Evolutionary conservation across 1,284 basidiomycete species (phyloP).

Genomic region (Moesziomyces globuligerus): DNA sequence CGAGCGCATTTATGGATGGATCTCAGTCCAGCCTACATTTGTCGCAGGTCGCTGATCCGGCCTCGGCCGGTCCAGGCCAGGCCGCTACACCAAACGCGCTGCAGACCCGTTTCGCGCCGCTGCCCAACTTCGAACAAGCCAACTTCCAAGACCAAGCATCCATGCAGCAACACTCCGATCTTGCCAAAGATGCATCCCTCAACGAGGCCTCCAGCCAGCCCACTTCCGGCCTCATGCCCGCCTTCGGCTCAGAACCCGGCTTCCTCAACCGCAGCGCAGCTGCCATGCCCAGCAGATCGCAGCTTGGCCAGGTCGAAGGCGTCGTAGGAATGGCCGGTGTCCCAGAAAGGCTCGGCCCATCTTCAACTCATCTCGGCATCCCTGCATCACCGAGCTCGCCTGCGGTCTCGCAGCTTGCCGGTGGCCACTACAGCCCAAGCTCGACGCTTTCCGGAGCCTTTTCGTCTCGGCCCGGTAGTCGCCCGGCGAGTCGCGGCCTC

Average conservation of each 20-base stretch:
- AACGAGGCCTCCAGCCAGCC: conserved; percentile 14
- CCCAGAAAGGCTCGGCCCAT: conserved; percentile 17
- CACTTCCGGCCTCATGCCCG: conserved; percentile 32
- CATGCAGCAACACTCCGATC: conserved; percentile 14
- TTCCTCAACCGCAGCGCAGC: conserved; percentile 5
- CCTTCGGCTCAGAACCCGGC: conserved; percentile 36
- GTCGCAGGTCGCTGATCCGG: conserved; percentile 4
- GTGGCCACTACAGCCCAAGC: conserved; percentile 42
- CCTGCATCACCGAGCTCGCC: conserved; percentile 40
- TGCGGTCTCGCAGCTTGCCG: conserved; percentile 20
- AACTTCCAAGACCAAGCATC: conserved; percentile 15
- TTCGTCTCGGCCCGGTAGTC: conserved; percentile 46
- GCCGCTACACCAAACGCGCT: conserved; percentile 24
- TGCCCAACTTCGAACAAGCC: conserved; percentile 37
- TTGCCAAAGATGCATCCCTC: background rate
- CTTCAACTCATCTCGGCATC: conserved; percentile 28
- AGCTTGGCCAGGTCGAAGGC: conserved; percentile 8
- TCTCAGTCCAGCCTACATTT: background rate
- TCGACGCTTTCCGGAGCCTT: conserved; percentile 51
- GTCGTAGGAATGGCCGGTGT: conserved; percentile 23
- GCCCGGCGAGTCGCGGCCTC: conserved; percentile 46
- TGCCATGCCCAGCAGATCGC: conserved; percentile 9
- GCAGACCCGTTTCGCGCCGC: conserved; percentile 35
- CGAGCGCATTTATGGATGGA: background rate
- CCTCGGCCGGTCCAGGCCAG: conserved; percentile 12